Base-by-base conservation (phyloP, 768 basidiomycete genomes). In the Tulasnella sp. region DNA sequence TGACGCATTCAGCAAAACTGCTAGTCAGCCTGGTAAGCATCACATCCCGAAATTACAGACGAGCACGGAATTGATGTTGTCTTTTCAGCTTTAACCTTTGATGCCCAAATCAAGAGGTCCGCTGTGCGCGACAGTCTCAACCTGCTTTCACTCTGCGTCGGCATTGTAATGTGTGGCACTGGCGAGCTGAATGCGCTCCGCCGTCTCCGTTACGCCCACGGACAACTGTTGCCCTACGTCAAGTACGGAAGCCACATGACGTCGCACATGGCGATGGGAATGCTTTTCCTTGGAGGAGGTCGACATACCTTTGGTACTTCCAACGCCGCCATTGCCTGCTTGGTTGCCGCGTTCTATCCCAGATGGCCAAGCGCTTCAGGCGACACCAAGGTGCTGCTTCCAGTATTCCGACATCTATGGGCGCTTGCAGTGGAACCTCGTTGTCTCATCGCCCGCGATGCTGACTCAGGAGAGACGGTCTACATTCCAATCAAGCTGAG, bases 131-230 rank as follows among this genome's bases (percentile, higher is more conserved):
- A 96, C 83, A 95, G 95, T 4, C 88, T 98, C 48, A 97, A 94
- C 84, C 87, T 97, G 60, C 93, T 99, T 78, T 93, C 95, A 0
- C 89, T 98, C 48, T 89, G 96, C 0, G 87, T 98, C 44, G 92
- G 94, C 84, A 93, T 97, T 90, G 93, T 99, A 69, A 97, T 99
- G 95, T 96, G 97, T 1, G 98, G 98, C 16, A 97, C 96, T 0
- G 98, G 98, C 4, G 96, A 99, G 85, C 91, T 98, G 75, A 93
- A 93, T 79, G 95, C 94, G 83, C 88, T 99, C 24, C 91, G 95
- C 28, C 90, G 96, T 31, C 89, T 99, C 18, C 91, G 98, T 28
- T 93, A 95, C 85, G 92, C 94, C 11, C 98, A 96, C 84, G 97
- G 96, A 37, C 93, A 96, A 89, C 92, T 81, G n/a, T 69, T 80